Evolutionary conservation across 2,329 filamentous ascomycete species (phyloP), one percentile per base, ranked within the genome.

Genomic region (Fusarium camptoceras): DNA sequence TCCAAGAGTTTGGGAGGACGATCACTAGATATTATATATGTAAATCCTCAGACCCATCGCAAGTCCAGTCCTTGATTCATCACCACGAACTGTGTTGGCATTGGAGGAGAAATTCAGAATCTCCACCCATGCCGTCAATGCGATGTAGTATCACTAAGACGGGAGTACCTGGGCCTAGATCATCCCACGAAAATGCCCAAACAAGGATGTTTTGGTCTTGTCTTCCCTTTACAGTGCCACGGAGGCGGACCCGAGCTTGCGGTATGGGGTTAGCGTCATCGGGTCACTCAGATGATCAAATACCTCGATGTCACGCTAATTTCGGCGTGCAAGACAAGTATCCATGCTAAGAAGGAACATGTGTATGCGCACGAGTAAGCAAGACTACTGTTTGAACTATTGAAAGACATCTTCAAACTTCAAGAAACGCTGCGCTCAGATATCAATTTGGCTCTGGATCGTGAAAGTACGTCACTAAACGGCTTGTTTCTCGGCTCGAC

Each of bases 401-500:
- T n/a, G 8, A 34, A 18, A 22, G 9, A 51, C 15, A 51, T 14
- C 2, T 16, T 42, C 2, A 27, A 39, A 12, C n/a, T 20, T 34
- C 4, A n/a, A n/a, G 27, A 34, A 16, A n/a, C 6, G 10, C 12
- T 42, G 7, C 24, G 10, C 14, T 27, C 25, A n/a, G 14, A 16
- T 15, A 20, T 22, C 2, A 39, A 41, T 6, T 53, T 15, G 24
- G 8, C 18, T n/a, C 49, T 25, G 6, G 49, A 18, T 53, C n/a
- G n/a, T 14, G 14, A 12, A 4, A 18, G 42, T 34, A 59, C 43
- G 34, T 58, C 48, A 43, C 22, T 5, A 24, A 31, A 43, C 49
- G 50, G 60, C 24, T 48, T 64, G 59, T 64, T 64, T 64, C 60
- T 64, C 60, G 59, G 58, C 20, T 64, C 16, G 31, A 56, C 20